Conservation (phyloP, 352 stramenopile species). For the Globisporangium emineosum region DNA sequence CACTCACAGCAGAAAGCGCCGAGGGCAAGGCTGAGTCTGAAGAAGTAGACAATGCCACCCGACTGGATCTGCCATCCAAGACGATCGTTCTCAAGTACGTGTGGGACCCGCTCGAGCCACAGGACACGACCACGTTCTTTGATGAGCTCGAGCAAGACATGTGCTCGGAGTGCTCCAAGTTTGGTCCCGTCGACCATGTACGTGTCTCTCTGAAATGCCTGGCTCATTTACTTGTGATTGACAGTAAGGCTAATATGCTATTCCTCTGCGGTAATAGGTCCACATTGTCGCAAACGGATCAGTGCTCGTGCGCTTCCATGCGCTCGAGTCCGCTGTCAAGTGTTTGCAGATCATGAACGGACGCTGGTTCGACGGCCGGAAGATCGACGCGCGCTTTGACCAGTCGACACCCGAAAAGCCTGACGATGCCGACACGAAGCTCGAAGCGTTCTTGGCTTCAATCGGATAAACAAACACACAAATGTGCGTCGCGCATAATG, state of each 20-base stretch:
- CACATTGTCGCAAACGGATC: constrained; percentile 60
- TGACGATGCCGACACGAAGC: constrained; percentile 60
- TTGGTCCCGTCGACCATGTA: constrained; percentile 59
- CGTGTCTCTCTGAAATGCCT: background rate
- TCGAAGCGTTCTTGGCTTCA: constrained; percentile 78
- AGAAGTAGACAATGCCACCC: background rate
- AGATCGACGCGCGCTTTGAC: constrained; percentile 65
- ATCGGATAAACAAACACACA: constrained; percentile 29
- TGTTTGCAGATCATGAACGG: constrained; percentile 77
- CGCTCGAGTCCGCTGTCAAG: constrained; percentile 50
- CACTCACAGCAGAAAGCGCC: background rate
- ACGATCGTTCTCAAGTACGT: constrained; percentile 60
- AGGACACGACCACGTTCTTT: constrained; percentile 54
- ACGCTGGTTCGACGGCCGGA: constrained; percentile 73
- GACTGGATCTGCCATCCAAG: constrained; percentile 46
- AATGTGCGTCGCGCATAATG: background rate
- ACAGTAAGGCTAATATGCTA: background rate
- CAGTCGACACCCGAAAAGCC: constrained; percentile 51
- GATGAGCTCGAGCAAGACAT: constrained; percentile 81
- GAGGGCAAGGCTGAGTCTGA: background rate
- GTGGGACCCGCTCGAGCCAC: constrained; percentile 54
- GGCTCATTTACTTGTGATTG: no score
- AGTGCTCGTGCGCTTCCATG: constrained; percentile 58
- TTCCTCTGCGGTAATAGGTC: constrained; percentile 26
- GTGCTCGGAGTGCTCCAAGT: constrained; percentile 63